Base-by-base conservation (phyloP, 495 filamentous ascomycete species). In the Daldinia bambusicola region DNA sequence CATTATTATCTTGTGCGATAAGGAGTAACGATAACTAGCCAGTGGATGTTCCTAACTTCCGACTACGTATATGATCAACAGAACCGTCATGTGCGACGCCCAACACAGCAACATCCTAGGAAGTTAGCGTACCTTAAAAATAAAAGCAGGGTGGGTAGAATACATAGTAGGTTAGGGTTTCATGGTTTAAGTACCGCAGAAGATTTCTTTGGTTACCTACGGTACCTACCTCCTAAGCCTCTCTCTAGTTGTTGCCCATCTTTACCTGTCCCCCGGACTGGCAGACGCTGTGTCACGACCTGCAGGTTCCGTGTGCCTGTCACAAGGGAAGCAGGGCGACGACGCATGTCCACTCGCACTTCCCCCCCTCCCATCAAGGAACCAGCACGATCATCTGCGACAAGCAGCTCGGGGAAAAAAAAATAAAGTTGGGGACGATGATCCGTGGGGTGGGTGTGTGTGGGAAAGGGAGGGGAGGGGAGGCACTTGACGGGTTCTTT, bases 231-330 rank as follows among this genome's bases (percentile, higher is more conserved):
- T n/a, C n/a, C n/a, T n/a, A 20, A 34, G 4, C 43, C 43, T 48
- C 10, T 22, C 43, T 48, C 4, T 3, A 34, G n/a, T 48, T 12
- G 50, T 32, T 32, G 22, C 50, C 50, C n/a, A 13, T 37, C 26
- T 55, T 16, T 36, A 37, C 68, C 57, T 26, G 63, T 71, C 68
- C 68, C 68, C 68, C 68, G 64, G 31, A 51, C 48, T 62, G 45
- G 52, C 32, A 60, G 45, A 55, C 43, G 69, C 45, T 67, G 69
- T 72, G 69, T 67, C 51, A 67, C 69, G 53, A 53, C 16, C 69
- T 72, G 69, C 69, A 72, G 63, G 69, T 67, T 67, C 48, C 59
- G 43, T 32, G 61, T 69, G 36, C 66, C 70, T 69, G 58, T 73
- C 70, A 73, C 70, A 73, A 48, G 48, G 53, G 50, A 50, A 41